Evolutionary conservation across 2,329 filamentous ascomycete genomes (phyloP), one percentile per base, ranked within the genome.

Genomic region (Sporothrix brunneoviolacea): DNA sequence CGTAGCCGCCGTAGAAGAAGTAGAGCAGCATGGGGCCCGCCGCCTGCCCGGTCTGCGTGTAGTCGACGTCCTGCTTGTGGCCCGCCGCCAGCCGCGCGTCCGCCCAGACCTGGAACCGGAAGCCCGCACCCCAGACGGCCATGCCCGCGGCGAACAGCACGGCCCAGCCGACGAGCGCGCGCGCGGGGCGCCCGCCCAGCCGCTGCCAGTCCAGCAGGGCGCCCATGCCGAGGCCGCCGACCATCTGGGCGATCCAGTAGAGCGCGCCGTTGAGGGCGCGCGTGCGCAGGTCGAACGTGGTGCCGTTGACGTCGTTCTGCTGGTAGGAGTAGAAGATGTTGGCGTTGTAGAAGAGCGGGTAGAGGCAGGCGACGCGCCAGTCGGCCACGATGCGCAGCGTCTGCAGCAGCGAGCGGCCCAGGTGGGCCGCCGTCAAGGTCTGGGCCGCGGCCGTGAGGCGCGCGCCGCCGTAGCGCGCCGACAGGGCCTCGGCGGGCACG

Each of bases 311-410:
- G 53, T 67, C 65, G 60, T 78, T 77, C 54, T 76, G 74, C 59
- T 79, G 76, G 59, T 79, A 79, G 38, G 73, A 74, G 42, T 79
- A 79, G 60, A 78, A 78, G 50, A 74, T 68, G 58, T 79, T 91
- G 64, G 82, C 86, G 43, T 82, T 78, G 63, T 86, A 77, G 70
- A 91, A 91, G 82, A 89, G 86, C 60, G 86, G 86, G 70, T 89
- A 91, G 19, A 91, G 69, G 55, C 66, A 72, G 8, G 70, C 57
- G 1, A 76, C 68, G 19, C 70, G 66, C 71, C 72, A 73, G 44
- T 70, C 65, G 51, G 61, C 64, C 33, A 73, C 57, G 28, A 68
- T 67, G 39, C 63, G 62, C 55, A 67, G 57, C 30, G 65, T 60
- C 18, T 65, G 65, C 38, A 61, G 56, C 32, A 65, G 54, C 58